These are phyloP conservation scores for Melampsora americana DNA, from an alignment of 1,284 basidiomycete species.

Conservation along the genomic window DNA sequence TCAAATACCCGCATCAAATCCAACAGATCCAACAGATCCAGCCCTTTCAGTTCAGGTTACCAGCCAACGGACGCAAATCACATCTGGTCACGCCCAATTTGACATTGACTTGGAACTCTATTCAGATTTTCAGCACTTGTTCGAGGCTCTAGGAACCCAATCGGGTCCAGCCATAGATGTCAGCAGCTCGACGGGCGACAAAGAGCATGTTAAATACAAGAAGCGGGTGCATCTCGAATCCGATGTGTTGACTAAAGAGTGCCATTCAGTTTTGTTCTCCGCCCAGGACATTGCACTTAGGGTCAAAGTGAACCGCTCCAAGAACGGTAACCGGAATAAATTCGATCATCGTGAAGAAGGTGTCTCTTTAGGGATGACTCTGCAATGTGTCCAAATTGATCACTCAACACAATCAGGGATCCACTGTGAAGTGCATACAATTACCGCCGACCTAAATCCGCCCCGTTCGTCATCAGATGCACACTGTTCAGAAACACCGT, in stretches of 20 bases:
- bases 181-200: background rate
- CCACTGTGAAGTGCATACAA: background rate
- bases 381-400: background rate
- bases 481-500: background rate
- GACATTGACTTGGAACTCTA: background rate
- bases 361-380: background rate
- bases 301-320: background rate
- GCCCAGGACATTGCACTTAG: background rate
- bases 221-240: background rate
- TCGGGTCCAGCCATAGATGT: background rate
- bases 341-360: background rate
- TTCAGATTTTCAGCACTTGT: background rate
- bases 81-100: slow-evolving; percentile 1
- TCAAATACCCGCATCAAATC: background rate
- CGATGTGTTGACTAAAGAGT: background rate
- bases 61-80: slow-evolving; percentile 1
- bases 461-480: background rate
- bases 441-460: background rate
- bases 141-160: background rate
- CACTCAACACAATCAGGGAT: background rate
- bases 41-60: background rate
- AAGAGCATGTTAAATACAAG: background rate
- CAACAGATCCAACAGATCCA: background rate
- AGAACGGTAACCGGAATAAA: background rate
- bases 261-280: background rate